Conservation (phyloP, 1,139 yeast genomes). For the Candida albicans region DNA sequence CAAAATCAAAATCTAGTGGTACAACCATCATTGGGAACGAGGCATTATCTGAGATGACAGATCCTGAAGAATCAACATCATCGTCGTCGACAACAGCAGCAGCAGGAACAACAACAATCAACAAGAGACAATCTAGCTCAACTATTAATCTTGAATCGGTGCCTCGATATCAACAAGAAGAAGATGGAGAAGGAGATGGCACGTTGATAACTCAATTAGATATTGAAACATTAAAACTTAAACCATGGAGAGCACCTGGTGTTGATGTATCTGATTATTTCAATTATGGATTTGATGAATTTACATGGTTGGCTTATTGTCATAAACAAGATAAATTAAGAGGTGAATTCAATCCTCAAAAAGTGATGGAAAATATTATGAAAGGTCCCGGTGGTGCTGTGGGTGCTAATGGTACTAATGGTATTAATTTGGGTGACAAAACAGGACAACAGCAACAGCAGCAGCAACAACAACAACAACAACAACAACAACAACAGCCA, state of each 20-base stretch:
- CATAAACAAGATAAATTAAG: conserved; percentile 82
- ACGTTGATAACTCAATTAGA: conserved; percentile 82
- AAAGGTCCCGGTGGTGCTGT: conserved; percentile 20
- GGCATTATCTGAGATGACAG: conserved; percentile 29
- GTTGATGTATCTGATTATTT: conserved; percentile 93
- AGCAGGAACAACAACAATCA: conserved; percentile 6
- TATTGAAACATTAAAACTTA: conserved; percentile 79
- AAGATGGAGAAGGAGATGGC: conserved; percentile 48
- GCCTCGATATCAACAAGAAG: conserved; percentile 48
- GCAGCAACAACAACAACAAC: not conserved
- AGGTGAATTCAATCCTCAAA: conserved; percentile 72
- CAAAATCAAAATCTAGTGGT: conserved; percentile 21
- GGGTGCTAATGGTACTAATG: not conserved
- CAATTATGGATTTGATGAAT: conserved; percentile 94
- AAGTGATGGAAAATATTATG: conserved; percentile 47
- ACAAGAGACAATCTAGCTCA: conserved; percentile 32
- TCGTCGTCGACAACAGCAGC: no score
- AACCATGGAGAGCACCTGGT: conserved; percentile 98
- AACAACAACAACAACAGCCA: not conserved
- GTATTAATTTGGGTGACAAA: not conserved
- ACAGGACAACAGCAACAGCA: not conserved
- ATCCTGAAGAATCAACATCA: conserved; percentile 46
- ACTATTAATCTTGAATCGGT: conserved; percentile 73
- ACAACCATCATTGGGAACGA: conserved; percentile 25
- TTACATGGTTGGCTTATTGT: conserved; percentile 93